These are phyloP conservation scores for Calocybe gangraenosa DNA, from an alignment of 768 basidiomycete species.

Conservation along the genomic window DNA sequence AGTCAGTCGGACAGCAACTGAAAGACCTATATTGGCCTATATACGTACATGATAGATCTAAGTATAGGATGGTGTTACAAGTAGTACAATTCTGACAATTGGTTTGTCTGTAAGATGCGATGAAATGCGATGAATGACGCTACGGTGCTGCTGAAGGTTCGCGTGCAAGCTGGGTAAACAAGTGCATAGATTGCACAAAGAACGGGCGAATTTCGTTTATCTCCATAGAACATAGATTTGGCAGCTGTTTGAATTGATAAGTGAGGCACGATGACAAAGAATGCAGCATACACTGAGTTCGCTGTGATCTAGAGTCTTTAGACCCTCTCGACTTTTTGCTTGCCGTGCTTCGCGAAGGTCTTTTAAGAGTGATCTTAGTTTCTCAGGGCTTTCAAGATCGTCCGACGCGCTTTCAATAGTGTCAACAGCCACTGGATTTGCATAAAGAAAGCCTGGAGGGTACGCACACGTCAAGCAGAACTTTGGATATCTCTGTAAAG, in stretches of 20 bases:
- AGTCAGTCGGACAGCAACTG: too few relatives aligned
- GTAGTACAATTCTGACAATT: not conserved
- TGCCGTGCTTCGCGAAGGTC: constrained; percentile 96
- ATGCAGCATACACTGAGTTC: constrained; percentile 63
- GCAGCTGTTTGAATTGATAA: constrained; percentile 47
- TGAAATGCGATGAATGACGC: not conserved
- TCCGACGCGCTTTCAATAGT: constrained; percentile 71
- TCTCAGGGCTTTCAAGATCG: constrained; percentile 82
- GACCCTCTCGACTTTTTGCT: constrained; percentile 86
- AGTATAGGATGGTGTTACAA: not conserved
- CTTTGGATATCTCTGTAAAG: constrained; percentile 87
- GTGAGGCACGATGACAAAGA: not conserved
- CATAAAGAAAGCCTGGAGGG: not conserved
- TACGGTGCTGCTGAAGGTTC: constrained; percentile 17
- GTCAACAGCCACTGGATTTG: not conserved
- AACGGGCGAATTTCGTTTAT: constrained; percentile 92
- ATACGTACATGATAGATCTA: too few relatives aligned
- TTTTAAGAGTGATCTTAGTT: constrained; percentile 80
- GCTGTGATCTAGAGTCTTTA: constrained; percentile 74
- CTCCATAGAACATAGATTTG: constrained; percentile 85
- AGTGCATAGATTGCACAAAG: constrained; percentile 78
- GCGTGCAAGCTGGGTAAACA: constrained; percentile 56
- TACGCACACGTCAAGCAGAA: constrained; percentile 87
- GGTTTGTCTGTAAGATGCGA: not conserved
- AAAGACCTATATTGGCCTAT: too few relatives aligned